Conservation (phyloP, 768 basidiomycete genomes). For the Agaricus blazei region DNA sequence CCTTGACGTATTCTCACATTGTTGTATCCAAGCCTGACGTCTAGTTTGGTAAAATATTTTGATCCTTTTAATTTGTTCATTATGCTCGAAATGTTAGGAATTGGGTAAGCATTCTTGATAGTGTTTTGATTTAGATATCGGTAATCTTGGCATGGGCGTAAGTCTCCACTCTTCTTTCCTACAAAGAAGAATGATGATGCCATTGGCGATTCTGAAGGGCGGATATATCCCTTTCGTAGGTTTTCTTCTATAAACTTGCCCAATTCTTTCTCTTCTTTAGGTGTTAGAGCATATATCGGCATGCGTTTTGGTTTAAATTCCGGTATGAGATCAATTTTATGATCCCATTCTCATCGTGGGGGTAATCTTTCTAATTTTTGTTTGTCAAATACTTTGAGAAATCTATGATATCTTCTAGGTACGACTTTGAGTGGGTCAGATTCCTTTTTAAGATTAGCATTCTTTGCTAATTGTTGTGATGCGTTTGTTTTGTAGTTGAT, state of each 20-base stretch:
- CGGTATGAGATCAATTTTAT: background rate
- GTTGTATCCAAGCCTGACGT: conserved; percentile 4
- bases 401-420: background rate
- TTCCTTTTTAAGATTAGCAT: background rate
- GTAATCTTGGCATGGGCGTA: conserved; percentile 24
- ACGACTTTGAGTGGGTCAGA: background rate
- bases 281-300: background rate
- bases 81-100: conserved; percentile 29
- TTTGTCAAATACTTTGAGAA: background rate
- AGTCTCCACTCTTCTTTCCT: conserved; percentile 18
- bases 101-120: conserved; percentile 24
- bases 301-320: background rate
- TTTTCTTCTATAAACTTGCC: conserved; percentile 1
- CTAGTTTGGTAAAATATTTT: conserved; percentile 7
- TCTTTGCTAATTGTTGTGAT: background rate
- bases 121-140: conserved; percentile 27
- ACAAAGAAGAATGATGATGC: conserved; percentile 18
- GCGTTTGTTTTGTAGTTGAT: background rate
- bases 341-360: background rate
- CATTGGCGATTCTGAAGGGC: conserved; percentile 4
- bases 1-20: conserved; percentile 1
- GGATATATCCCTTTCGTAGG: conserved; percentile 2
- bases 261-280: conserved; percentile 19
- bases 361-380: background rate
- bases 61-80: conserved; percentile 13